Percentiles rank a stretch among this genome's conserved stretches.
These are phyloP conservation scores for Flueggea neowawraea DNA, from an alignment of 441 rosid genomes.

Conservation along the genomic window DNA sequence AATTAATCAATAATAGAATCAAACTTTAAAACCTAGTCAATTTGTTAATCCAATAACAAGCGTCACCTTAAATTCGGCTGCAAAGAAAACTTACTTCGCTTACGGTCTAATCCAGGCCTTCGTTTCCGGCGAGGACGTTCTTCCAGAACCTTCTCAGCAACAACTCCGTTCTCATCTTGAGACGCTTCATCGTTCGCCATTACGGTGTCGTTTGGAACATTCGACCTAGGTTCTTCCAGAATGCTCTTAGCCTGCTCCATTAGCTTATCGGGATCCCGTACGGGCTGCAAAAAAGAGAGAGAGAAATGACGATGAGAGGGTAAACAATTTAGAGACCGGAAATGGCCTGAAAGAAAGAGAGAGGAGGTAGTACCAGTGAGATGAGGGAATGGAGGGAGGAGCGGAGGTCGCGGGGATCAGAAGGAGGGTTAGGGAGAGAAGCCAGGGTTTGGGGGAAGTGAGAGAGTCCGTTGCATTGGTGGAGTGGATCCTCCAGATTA, in stretches of 20 bases:
- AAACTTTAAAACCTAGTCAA: background rate
- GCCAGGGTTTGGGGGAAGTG: conserved; percentile 58
- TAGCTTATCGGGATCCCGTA: conserved; percentile 38
- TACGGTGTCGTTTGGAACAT: conserved; percentile 13
- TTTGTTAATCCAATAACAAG: background rate
- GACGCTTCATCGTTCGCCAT: background rate
- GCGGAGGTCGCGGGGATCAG: conserved; percentile 31
- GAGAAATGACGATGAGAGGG: background rate
- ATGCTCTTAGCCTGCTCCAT: conserved; percentile 43
- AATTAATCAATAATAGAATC: background rate
- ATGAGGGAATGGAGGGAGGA: conserved; percentile 47
- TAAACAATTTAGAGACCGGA: background rate
- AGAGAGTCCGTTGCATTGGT: conserved; percentile 41
- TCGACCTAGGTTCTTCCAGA: conserved; percentile 17
- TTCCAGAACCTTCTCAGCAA: conserved; percentile 21
- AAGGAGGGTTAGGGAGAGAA: conserved; percentile 30
- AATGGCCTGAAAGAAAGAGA: background rate
- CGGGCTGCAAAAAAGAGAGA: conserved; percentile 37
- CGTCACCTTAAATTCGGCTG: conserved; percentile 55
- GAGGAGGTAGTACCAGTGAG: conserved; percentile 41
- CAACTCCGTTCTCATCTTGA: conserved; percentile 17
- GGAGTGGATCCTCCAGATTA: conserved; percentile 45
- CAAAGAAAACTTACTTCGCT: conserved; percentile 65
- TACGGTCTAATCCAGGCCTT: conserved; percentile 67
- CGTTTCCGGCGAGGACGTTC: conserved; percentile 37